These are phyloP conservation scores for Tubosaeta sp. DNA, from an alignment of 768 basidiomycete genomes.

Conservation along the genomic window DNA sequence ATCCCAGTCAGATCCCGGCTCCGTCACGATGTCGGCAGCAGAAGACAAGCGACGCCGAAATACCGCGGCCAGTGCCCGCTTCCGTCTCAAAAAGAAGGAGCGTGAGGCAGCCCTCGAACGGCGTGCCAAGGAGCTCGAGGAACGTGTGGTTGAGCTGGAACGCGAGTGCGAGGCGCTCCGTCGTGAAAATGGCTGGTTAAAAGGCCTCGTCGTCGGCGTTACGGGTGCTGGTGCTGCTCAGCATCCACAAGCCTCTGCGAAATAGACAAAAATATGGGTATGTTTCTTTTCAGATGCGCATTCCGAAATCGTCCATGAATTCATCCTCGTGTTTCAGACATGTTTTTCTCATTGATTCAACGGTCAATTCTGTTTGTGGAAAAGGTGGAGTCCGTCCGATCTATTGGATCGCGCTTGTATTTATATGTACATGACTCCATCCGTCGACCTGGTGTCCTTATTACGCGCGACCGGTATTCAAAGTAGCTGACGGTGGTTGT, in stretches of 20 bases:
- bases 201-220: conserved; percentile 84
- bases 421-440: conserved; percentile 6
- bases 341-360: background rate
- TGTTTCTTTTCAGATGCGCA: background rate
- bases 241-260: conserved; percentile 21
- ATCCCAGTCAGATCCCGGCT: conserved; percentile 8
- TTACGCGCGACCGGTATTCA: background rate
- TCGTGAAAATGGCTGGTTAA: conserved; percentile 90
- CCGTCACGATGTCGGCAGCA: conserved; percentile 42
- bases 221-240: conserved; percentile 59
- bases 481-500: background rate
- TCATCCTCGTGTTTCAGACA: conserved; percentile 2
- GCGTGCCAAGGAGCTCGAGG: conserved; percentile 80
- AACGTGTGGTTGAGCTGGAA: conserved; percentile 76
- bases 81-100: conserved; percentile 95
- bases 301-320: background rate
- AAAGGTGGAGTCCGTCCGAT: background rate
- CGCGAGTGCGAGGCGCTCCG: conserved; percentile 86
- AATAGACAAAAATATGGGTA: conserved; percentile 12
- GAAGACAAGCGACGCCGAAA: conserved; percentile 95
- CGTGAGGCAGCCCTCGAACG: conserved; percentile 85
- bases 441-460: background rate
- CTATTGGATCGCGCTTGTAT: conserved; percentile 15
- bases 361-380: background rate
- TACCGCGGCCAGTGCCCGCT: conserved; percentile 89